phyloP scores from a whole-genome alignment of 2,329 filamentous ascomycete species.

The Ilyonectria destructans region DNA sequence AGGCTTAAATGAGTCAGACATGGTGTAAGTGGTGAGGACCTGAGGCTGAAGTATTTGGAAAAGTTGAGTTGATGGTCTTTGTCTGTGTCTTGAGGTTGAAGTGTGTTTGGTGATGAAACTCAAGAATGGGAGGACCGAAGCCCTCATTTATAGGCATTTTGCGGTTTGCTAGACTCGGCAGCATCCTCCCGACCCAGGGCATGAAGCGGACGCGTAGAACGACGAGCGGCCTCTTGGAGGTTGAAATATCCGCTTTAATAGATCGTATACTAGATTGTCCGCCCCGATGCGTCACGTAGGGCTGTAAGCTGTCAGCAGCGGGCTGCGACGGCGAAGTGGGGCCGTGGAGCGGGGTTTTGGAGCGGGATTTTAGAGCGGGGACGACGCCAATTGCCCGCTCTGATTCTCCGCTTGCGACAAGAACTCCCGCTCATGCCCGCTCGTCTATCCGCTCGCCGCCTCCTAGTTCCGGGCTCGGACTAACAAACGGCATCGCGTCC shows the following conservation, averaged over 20 bases:
- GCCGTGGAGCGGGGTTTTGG: background rate
- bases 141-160: background rate
- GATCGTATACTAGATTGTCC: background rate
- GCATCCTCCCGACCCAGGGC: background rate
- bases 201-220: background rate
- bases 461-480: background rate
- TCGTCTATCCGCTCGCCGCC: background rate
- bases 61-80: background rate
- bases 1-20: slow-evolving; percentile 28
- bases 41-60: background rate
- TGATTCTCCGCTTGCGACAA: slow-evolving; percentile 5
- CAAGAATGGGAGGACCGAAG: background rate
- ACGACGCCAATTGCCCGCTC: background rate
- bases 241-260: background rate
- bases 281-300: background rate
- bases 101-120: background rate
- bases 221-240: background rate
- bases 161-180: background rate
- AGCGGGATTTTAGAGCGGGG: background rate
- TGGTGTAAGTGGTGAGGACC: background rate
- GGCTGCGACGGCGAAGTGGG: background rate
- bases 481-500: background rate
- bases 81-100: background rate
- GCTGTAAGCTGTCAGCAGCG: no score
- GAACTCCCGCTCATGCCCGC: slow-evolving; percentile 5